phyloP scores from a whole-genome alignment of 2,329 filamentous ascomycete species.

The Penicillium thymicola region DNA sequence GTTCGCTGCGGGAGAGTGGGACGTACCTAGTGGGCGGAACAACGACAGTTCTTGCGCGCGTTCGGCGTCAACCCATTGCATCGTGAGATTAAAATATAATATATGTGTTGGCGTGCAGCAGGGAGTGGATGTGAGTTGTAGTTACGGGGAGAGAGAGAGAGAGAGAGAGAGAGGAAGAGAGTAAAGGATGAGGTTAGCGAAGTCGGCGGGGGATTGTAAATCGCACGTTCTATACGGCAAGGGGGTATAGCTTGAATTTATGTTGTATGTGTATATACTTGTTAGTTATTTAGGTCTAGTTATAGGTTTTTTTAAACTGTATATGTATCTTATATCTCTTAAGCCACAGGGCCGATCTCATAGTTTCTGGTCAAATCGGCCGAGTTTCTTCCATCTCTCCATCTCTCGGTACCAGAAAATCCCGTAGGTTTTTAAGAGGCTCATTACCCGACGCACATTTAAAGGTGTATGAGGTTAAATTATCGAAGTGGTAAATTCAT shows the following conservation, averaged over 20 bases:
- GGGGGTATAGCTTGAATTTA: neutral
- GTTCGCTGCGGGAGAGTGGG: conserved; percentile 24
- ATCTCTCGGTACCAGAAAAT: conserved; percentile 15
- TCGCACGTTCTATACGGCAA: neutral
- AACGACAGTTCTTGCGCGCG: conserved; percentile 44
- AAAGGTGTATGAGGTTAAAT: neutral
- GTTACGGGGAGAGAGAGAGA: neutral
- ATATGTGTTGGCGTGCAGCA: neutral
- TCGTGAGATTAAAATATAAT: conserved; percentile 9
- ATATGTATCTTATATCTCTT: conserved; percentile 13
- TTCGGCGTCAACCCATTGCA: conserved; percentile 37
- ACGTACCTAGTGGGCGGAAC: conserved; percentile 45
- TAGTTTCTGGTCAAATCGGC: conserved; percentile 10
- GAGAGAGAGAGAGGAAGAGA: neutral
- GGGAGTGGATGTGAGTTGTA: neutral
- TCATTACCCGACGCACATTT: conserved; percentile 5
- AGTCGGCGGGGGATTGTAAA: neutral
- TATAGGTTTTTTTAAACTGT: neutral
- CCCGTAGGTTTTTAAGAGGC: conserved; percentile 5
- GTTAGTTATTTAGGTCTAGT: neutral
- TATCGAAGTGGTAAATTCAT: neutral
- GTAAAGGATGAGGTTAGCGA: neutral
- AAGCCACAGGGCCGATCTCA: conserved; percentile 4
- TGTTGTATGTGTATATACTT: neutral
- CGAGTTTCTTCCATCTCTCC: conserved; percentile 10